Evolutionary conservation across 2,329 filamentous ascomycete genomes (phyloP), one percentile per base, ranked within the genome.

Genomic region (Magnaporthiopsis incrustans): DNA sequence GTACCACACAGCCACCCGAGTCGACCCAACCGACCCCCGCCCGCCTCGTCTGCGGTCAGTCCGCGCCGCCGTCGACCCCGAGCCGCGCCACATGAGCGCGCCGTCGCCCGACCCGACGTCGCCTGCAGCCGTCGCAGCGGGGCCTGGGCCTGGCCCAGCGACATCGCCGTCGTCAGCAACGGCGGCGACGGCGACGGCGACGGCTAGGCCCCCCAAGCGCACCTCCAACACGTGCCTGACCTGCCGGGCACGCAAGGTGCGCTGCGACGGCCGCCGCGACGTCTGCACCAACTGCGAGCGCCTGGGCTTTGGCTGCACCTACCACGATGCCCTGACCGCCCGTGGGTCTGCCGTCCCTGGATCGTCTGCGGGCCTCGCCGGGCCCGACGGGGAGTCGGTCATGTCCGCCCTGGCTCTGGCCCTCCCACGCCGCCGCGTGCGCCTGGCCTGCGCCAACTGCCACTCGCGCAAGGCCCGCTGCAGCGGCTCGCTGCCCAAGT

Each of bases 241-340:
- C 14, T 84, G 81, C 67, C 80, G 82, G 27, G 77, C 79, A 61
- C 81, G 83, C 70, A 85, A 86, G 72, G 83, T 86, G 26, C 82
- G 83, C 60, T 86, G 83, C 73, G 82, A 85, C 69, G 81, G 82
- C 50, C 76, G 78, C 15, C 80, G 80, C 57, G 77, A 80, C 61
- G 74, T 82, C 65, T 86, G 83, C 72, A 80, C 81, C 73, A 85
- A 85, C 72, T 86, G 83, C 73, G 81, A 84, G 67, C 80, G 83
- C 26, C 78, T 86, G 59, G 82, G 81, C 60, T 85, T 85, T 68
- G 77, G 79, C 8, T 86, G 83, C 70, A 82, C 82, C 10, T 85
- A 84, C 69, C 81, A 84, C 65, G 81, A 83, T 63, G 74, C 73
- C 60, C 75, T 57, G 12, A 56, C 69, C 59, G 66, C 66, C 61